Base-by-base conservation (phyloP, 148 eudicot species). In the Limonium bicolor region DNA sequence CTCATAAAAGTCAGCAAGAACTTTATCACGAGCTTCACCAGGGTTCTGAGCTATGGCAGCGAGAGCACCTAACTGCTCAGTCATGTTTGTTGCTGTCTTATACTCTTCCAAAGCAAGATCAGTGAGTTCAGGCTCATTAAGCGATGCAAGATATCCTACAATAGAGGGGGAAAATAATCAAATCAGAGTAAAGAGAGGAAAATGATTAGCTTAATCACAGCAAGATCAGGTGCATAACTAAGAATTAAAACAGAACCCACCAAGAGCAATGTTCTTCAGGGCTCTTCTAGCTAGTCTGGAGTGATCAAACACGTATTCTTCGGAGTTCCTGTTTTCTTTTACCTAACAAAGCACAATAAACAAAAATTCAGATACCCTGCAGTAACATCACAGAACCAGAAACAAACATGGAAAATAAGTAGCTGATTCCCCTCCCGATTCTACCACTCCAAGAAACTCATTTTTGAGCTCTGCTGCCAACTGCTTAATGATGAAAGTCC, bases 1-100 rank as follows among this genome's bases (percentile, higher is more conserved):
- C 63, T 53, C 53, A 48, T 81, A 92, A 64, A 92, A 92, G 66
- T 92, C 94, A 16, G 85, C 85, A 46, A 92, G 60, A 66, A 72
- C 76, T 23, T 85, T 82, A 25, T 92, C 94, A 20, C 72, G 78
- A 6, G 41, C 41, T 59, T 65, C 53, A 55, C 95, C 94, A 39
- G 99, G 85, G 27, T 63, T 78, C 71, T 92, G 95, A 36, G 74
- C 73, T 24, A 85, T 80, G 56, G 94, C 78, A 9, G 74, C 73
- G 34, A 92, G 71, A 55, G 95, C 95, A 32, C 88, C 72, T 57
- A 92, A 70, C 56, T 85, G 95, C 7, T 92, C 99, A 0, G 95
- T 92, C 95, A 85, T 56, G 67, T 92, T 92, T 46, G 88, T 85
- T 47, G 99, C 94, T 17, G 71, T 54, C 59, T 41, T 85, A 43